Conservation (phyloP, 1,139 yeast species). For the Pichia sp. region DNA sequence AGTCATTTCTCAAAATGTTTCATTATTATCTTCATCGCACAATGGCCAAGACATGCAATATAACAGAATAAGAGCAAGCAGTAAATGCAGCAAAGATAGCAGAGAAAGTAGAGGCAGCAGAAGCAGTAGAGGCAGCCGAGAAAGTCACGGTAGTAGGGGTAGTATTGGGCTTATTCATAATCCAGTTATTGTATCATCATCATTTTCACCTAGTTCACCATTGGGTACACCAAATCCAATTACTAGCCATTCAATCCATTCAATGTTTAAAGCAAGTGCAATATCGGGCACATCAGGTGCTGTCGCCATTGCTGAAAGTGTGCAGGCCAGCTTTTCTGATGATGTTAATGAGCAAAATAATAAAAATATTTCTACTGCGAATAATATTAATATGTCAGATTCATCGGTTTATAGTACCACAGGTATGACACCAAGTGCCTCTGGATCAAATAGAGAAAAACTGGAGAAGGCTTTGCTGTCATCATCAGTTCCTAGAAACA, state of each 20-base stretch:
- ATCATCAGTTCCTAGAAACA: not conserved
- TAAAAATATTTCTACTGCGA: not conserved
- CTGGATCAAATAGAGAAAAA: not conserved
- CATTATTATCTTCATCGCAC: not conserved
- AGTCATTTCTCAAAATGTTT: too few species aligned
- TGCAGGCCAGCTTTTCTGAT: not conserved
- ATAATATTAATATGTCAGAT: constrained; percentile 5
- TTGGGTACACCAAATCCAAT: constrained; percentile 6
- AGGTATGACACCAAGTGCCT: not conserved
- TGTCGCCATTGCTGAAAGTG: constrained; percentile 1
- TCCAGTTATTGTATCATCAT: constrained; percentile 9
- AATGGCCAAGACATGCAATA: not conserved
- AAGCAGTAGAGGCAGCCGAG: constrained; percentile 6
- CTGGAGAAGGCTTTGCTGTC: not conserved
- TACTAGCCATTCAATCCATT: constrained; percentile 17
- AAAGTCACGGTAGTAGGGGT: constrained; percentile 7
- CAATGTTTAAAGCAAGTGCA: constrained; percentile 19
- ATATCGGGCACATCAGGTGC: constrained; percentile 18
- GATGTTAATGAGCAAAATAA: not conserved
- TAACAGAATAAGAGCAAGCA: constrained; percentile 5
- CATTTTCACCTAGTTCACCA: constrained; percentile 21
- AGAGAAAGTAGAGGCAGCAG: constrained; percentile 7
- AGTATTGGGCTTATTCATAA: constrained; percentile 8
- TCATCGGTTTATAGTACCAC: constrained; percentile 1
- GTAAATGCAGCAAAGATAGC: constrained; percentile 9